Conservation (phyloP, 768 basidiomycete genomes). For the Clathrus columnatus region DNA sequence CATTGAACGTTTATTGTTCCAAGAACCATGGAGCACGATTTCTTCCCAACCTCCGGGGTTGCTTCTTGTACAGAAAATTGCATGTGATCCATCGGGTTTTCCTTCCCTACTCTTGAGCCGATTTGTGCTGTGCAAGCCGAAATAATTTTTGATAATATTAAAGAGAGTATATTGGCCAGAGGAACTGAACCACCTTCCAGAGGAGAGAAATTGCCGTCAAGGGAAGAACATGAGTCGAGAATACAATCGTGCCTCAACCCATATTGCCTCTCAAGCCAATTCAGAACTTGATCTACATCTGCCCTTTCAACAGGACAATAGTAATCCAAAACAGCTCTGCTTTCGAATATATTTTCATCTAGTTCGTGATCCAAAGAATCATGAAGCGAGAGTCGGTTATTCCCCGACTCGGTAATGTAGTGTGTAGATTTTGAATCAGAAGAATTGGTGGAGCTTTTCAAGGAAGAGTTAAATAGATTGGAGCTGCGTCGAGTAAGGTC, state of each 20-base stretch:
- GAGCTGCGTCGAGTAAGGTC: neutral
- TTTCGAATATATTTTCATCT: neutral
- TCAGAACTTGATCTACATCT: neutral
- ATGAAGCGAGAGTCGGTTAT: neutral
- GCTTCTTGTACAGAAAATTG: neutral
- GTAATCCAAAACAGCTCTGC: neutral
- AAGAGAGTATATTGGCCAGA: neutral
- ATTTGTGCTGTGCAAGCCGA: neutral
- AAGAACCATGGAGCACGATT: neutral
- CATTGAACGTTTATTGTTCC: neutral
- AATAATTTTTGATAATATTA: neutral
- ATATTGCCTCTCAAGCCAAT: neutral
- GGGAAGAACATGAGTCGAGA: neutral
- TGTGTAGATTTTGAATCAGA: neutral
- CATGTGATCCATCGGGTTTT: neutral
- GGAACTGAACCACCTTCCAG: neutral
- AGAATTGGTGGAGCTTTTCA: neutral
- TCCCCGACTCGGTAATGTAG: neutral
- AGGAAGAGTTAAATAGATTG: neutral
- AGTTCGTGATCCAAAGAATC: neutral
- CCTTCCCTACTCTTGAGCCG: neutral
- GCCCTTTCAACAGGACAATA: neutral
- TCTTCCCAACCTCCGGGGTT: neutral
- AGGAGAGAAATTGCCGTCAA: neutral
- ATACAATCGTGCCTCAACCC: neutral